Percentiles rank a stretch among this genome's conserved stretches.
Evolutionary conservation across 768 basidiomycete genomes (phyloP).

Genomic region (Russula sp.): DNA sequence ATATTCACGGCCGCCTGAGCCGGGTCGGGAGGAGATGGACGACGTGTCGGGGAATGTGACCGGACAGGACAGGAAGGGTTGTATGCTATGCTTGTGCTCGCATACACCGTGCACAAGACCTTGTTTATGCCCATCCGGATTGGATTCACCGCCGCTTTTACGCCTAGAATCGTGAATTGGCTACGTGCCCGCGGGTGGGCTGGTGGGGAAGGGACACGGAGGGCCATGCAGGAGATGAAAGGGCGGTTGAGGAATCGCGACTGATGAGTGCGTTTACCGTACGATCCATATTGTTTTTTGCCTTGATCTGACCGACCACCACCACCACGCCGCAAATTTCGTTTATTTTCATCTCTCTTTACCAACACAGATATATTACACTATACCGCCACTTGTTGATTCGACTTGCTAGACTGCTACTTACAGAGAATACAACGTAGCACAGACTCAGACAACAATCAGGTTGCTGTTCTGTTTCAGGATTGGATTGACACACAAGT

Average conservation of each 20-base stretch:
- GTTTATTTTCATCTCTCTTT: slow-evolving; percentile 2
- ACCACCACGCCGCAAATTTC: neutral
- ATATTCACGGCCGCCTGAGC: slow-evolving; percentile 56
- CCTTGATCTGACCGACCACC: neutral
- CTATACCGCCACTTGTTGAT: slow-evolving; percentile 13
- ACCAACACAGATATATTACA: slow-evolving; percentile 10
- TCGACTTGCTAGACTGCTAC: slow-evolving; percentile 24
- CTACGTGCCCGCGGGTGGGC: slow-evolving; percentile 79
- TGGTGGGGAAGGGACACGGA: slow-evolving; percentile 62
- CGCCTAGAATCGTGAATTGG: slow-evolving; percentile 85
- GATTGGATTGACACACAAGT: neutral
- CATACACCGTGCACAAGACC: slow-evolving; percentile 96
- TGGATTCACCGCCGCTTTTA: slow-evolving; percentile 82
- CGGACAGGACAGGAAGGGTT: slow-evolving; percentile 60
- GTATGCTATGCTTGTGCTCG: slow-evolving; percentile 89
- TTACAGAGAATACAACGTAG: slow-evolving; percentile 15
- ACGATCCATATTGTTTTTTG: slow-evolving; percentile 28
- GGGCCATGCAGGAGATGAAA: slow-evolving; percentile 52
- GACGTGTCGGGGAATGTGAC: slow-evolving; percentile 35
- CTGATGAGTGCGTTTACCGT: slow-evolving; percentile 22
- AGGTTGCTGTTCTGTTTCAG: slow-evolving; percentile 3
- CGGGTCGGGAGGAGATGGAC: slow-evolving; percentile 65
- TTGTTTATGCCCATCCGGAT: slow-evolving; percentile 85
- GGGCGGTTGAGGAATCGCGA: slow-evolving; percentile 37
- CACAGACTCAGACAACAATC: slow-evolving; percentile 6